Conservation (phyloP, 1,139 yeast species). For the Nakaseomyces glabratus region DNA sequence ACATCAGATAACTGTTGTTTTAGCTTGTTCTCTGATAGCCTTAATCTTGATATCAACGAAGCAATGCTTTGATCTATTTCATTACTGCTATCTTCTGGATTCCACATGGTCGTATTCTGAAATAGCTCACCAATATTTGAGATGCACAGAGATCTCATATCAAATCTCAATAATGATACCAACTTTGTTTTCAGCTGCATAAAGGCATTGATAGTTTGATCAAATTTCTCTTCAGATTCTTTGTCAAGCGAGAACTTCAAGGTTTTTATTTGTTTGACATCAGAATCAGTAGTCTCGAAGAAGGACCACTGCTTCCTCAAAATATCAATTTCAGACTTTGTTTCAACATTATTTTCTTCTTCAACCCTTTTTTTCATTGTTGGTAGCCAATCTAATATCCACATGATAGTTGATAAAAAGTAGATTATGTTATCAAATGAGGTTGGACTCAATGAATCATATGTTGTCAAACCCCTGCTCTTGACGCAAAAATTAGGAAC, state of each 20-base stretch:
- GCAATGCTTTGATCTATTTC: slow-evolving; percentile 51
- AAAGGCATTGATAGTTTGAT: slow-evolving; percentile 39
- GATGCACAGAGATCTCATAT: slow-evolving; percentile 52
- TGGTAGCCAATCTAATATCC: slow-evolving; percentile 52
- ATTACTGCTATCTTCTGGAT: slow-evolving; percentile 51
- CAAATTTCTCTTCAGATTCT: slow-evolving; percentile 40
- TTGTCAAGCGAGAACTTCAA: slow-evolving; percentile 34
- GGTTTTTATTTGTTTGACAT: slow-evolving; percentile 23
- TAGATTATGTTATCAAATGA: slow-evolving; percentile 43
- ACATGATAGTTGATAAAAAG: slow-evolving; percentile 39
- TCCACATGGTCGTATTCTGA: slow-evolving; percentile 26
- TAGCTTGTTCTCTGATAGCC: slow-evolving; percentile 24
- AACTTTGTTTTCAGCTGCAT: slow-evolving; percentile 41
- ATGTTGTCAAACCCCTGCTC: slow-evolving; percentile 22
- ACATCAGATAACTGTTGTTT: slow-evolving; percentile 25
- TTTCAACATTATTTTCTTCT: slow-evolving; percentile 28
- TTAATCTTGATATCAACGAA: slow-evolving; percentile 24
- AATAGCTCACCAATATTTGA: slow-evolving; percentile 47
- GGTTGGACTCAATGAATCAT: slow-evolving; percentile 22
- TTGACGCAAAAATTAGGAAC: slow-evolving; percentile 18
- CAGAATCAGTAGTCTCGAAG: slow-evolving; percentile 29
- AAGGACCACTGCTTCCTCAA: slow-evolving; percentile 51
- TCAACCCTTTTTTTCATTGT: slow-evolving; percentile 40
- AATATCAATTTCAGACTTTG: slow-evolving; percentile 36
- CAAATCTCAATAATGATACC: slow-evolving; percentile 54